phyloP scores from a whole-genome alignment of 2,329 filamentous ascomycete species.

The Fusarium sterilihyphosum region DNA sequence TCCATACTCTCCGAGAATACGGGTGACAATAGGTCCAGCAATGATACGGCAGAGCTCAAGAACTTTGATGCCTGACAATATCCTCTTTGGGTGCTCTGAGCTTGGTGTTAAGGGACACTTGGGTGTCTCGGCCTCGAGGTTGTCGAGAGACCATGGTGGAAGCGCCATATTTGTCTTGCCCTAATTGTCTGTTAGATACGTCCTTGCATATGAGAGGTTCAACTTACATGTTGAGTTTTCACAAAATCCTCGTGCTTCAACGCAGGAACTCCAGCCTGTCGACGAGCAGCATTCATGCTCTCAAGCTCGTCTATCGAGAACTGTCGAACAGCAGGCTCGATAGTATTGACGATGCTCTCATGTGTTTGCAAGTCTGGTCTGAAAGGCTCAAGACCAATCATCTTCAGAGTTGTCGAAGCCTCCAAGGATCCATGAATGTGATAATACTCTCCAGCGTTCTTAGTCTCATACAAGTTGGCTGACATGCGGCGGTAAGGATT shows the following conservation, averaged over 20 bases:
- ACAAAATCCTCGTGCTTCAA: conserved; percentile 69
- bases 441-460: conserved; percentile 73
- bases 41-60: conserved; percentile 81
- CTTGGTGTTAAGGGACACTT: conserved; percentile 51
- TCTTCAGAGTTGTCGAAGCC: conserved; percentile 73
- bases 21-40: conserved; percentile 76
- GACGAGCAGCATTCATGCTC: conserved; percentile 61
- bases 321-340: conserved; percentile 66
- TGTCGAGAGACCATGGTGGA: conserved; percentile 61
- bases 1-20: conserved; percentile 78
- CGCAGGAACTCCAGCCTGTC: conserved; percentile 69
- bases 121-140: conserved; percentile 61
- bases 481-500: conserved; percentile 77
- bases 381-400: conserved; percentile 73
- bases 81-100: conserved; percentile 38
- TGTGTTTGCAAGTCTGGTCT: conserved; percentile 70
- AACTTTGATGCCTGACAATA: conserved; percentile 72
- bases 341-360: conserved; percentile 65
- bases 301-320: conserved; percentile 68
- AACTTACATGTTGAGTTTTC: conserved; percentile 56
- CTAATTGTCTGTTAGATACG: conserved; percentile 45
- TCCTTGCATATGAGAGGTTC: fast-evolving
- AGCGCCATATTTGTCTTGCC: conserved; percentile 54
- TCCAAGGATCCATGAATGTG: conserved; percentile 81
- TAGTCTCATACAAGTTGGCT: conserved; percentile 76